Percentiles rank a stretch among this genome's conserved stretches.
Conservation (phyloP, 2,329 filamentous ascomycete species). For the Macrophomina pseudophaseolina region DNA sequence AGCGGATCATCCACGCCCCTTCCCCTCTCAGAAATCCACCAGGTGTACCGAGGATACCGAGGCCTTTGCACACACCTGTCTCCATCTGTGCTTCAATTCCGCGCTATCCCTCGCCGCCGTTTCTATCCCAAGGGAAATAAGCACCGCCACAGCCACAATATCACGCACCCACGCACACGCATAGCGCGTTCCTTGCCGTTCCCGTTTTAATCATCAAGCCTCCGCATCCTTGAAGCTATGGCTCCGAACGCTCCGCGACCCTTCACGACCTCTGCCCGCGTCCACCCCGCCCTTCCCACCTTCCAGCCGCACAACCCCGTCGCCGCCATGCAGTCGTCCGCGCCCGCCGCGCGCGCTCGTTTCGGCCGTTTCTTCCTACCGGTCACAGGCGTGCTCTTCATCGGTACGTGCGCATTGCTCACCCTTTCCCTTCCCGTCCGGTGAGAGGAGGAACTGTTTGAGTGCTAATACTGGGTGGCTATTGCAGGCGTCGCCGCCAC, state of each 20-base stretch:
- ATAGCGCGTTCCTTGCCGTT: neutral
- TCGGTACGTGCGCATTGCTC: constrained; percentile 11
- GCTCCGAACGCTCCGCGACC: constrained; percentile 24
- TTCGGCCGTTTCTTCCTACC: constrained; percentile 20
- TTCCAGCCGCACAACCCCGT: constrained; percentile 15
- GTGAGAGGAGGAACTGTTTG: too few species aligned
- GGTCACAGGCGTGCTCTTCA: constrained; percentile 5
- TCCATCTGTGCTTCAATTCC: neutral
- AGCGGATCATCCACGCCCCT: neutral
- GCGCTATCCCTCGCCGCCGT: neutral
- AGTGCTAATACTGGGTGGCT: too few species aligned
- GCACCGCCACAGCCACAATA: constrained; percentile 18
- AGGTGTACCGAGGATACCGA: constrained; percentile 16
- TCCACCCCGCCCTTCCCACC: constrained; percentile 25
- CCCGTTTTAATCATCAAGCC: neutral
- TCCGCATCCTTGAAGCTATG: constrained; percentile 1
- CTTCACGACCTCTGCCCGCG: constrained; percentile 27
- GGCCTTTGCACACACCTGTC: neutral
- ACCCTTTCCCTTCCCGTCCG: neutral
- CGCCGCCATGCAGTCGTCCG: constrained; percentile 16
- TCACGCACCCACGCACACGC: neutral
- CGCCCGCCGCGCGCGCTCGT: neutral
- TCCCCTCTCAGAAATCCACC: neutral
- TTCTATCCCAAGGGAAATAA: neutral
- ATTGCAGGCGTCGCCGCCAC: constrained; percentile 16